Conservation (phyloP, 2,329 filamentous ascomycete genomes). For the Tolypocladium album region DNA sequence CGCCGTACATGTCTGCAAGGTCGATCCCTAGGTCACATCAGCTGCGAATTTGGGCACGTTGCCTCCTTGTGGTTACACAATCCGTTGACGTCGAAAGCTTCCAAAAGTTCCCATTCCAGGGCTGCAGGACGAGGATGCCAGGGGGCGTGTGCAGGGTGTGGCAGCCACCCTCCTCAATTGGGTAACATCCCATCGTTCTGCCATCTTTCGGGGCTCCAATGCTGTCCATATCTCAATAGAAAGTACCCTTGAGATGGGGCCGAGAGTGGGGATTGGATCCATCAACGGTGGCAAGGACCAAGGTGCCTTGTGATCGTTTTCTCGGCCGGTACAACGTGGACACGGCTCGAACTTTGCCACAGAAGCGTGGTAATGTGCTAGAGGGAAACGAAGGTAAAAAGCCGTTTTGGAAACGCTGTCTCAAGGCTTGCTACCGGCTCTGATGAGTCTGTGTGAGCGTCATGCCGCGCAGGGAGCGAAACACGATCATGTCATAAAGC, state of each 20-base stretch:
- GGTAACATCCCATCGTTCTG: not conserved
- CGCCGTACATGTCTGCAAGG: not conserved
- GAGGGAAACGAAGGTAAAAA: not conserved
- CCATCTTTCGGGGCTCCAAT: not conserved
- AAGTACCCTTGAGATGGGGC: not conserved
- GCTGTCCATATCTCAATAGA: not conserved
- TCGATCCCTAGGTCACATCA: constrained; percentile 1
- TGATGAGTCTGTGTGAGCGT: not conserved
- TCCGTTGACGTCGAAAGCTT: not conserved
- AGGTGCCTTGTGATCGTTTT: not conserved
- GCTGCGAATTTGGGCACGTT: not conserved
- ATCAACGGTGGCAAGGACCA: not conserved
- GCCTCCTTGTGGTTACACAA: not conserved
- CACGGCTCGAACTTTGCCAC: not conserved
- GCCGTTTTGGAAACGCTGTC: not conserved
- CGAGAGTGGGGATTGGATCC: not conserved
- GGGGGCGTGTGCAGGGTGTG: not conserved
- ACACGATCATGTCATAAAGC: not conserved
- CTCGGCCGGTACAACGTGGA: not conserved
- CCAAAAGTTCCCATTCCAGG: constrained; percentile 2
- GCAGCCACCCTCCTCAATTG: not conserved
- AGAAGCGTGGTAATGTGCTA: not conserved
- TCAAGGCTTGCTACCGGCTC: not conserved
- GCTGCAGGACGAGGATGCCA: not conserved
- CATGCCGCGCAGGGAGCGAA: not conserved